Evolutionary conservation across 192 early-diverging fungal genomes (phyloP).

Genomic region (Phlyctochytrium planicorne): DNA sequence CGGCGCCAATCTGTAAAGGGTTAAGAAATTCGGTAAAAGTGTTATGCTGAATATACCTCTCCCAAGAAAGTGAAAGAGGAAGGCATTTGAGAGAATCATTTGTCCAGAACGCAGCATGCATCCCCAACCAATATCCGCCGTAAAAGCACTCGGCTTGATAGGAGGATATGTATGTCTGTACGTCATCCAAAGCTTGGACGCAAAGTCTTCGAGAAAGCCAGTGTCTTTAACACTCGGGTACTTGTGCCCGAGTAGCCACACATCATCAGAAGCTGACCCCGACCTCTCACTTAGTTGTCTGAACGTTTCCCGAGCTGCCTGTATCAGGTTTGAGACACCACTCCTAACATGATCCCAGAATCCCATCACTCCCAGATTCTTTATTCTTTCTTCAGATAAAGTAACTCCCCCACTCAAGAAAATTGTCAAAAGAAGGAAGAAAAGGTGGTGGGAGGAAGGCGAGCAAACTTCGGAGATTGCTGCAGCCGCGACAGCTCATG

Average conservation of each 20-base stretch:
- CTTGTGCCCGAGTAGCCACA: slow-evolving; percentile 8
- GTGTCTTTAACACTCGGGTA: slow-evolving; percentile 33
- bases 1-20: no score
- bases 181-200: slow-evolving; percentile 85
- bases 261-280: slow-evolving; percentile 2
- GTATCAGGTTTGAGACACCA: slow-evolving; percentile 19
- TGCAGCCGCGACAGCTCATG: no score
- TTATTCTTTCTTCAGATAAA: no score
- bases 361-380: no score
- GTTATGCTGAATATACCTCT: slow-evolving; percentile 33
- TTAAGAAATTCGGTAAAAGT: slow-evolving; percentile 13
- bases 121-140: slow-evolving; percentile 80
- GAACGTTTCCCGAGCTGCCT: slow-evolving; percentile 21
- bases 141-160: slow-evolving; percentile 73
- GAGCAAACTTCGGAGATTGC: no score
- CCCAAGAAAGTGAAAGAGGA: slow-evolving; percentile 75
- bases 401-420: no score
- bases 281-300: slow-evolving; percentile 14
- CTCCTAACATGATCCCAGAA: slow-evolving; percentile 15
- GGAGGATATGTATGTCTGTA: slow-evolving; percentile 87
- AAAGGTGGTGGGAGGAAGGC: no score
- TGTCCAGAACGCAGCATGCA: slow-evolving; percentile 97
- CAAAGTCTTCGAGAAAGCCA: slow-evolving; percentile 77
- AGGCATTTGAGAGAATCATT: slow-evolving; percentile 82
- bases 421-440: no score